phyloP scores from a whole-genome alignment of 2,329 filamentous ascomycete species.

The Aureobasidium mangrovei region DNA sequence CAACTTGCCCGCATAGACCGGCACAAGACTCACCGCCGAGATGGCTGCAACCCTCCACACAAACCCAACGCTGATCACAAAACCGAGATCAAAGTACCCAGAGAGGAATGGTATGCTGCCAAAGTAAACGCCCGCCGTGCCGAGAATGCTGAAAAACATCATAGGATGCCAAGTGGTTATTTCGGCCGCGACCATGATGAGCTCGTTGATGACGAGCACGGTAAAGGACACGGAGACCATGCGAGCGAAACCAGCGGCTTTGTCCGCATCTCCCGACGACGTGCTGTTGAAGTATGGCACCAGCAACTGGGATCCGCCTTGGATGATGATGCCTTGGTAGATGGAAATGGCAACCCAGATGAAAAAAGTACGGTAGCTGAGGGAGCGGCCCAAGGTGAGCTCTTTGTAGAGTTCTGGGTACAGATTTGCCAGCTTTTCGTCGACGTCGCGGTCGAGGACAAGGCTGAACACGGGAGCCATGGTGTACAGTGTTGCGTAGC shows the following conservation, averaged over 20 bases:
- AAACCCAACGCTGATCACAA: slow-evolving; percentile 71
- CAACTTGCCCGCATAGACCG: slow-evolving; percentile 79
- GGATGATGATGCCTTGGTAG: slow-evolving; percentile 92
- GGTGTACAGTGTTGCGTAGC: slow-evolving; percentile 93
- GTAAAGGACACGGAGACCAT: slow-evolving; percentile 93
- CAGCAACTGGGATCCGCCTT: slow-evolving; percentile 84
- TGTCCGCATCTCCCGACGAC: slow-evolving; percentile 17
- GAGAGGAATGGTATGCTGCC: slow-evolving; percentile 79
- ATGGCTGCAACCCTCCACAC: slow-evolving; percentile 82
- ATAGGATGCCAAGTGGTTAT: slow-evolving; percentile 94
- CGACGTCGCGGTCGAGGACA: slow-evolving; percentile 89
- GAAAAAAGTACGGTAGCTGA: slow-evolving; percentile 92
- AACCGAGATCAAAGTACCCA: slow-evolving; percentile 79
- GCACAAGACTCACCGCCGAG: slow-evolving; percentile 68
- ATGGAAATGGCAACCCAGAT: slow-evolving; percentile 92
- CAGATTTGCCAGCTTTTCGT: slow-evolving; percentile 84
- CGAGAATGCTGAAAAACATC: slow-evolving; percentile 78
- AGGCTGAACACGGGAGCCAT: slow-evolving; percentile 87
- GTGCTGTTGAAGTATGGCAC: slow-evolving; percentile 55
- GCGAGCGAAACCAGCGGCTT: slow-evolving; percentile 25
- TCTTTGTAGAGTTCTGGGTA: slow-evolving; percentile 98
- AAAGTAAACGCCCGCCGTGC: slow-evolving; percentile 72
- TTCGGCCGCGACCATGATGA: slow-evolving; percentile 94
- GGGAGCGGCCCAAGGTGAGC: slow-evolving; percentile 74
- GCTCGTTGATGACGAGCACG: slow-evolving; percentile 83